These are phyloP conservation scores for Thielaviopsis musarum DNA, from an alignment of 2,329 filamentous ascomycete species.

Conservation along the genomic window DNA sequence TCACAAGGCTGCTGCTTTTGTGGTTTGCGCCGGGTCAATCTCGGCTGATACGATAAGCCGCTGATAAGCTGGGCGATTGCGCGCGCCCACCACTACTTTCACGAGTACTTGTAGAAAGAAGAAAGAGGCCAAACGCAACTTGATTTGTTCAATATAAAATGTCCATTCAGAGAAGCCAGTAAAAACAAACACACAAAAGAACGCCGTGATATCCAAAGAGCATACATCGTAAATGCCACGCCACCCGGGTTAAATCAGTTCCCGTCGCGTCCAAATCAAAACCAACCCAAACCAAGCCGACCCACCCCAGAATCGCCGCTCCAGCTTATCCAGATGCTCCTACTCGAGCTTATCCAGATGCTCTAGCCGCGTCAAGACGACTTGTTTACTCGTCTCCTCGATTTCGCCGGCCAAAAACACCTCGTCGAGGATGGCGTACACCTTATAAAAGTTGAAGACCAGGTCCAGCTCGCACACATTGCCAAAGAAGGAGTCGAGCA, in stretches of 20 bases:
- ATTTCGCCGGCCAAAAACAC: conserved; percentile 97
- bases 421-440: conserved; percentile 96
- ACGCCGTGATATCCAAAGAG: neutral
- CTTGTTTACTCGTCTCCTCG: conserved; percentile 96
- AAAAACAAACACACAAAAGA: neutral
- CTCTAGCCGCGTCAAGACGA: conserved; percentile 82
- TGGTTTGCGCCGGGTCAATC: conserved; percentile 6
- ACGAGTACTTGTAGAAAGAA: neutral
- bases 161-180: neutral
- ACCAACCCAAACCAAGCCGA: neutral
- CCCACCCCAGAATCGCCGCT: neutral
- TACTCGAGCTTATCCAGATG: conserved; percentile 93
- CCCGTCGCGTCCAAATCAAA: neutral
- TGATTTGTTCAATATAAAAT: neutral
- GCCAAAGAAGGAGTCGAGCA: conserved; percentile 94
- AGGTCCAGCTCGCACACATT: conserved; percentile 98
- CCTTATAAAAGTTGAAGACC: conserved; percentile 67
- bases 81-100: neutral
- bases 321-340: neutral
- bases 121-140: neutral
- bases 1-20: neutral
- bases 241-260: neutral
- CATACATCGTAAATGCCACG: neutral
- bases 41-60: conserved; percentile 2
- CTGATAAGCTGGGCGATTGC: neutral